Percentiles rank a stretch among this genome's conserved stretches.
phyloP scores from a whole-genome alignment of 176 grass and related monocot species.

The Typha latifolia region DNA sequence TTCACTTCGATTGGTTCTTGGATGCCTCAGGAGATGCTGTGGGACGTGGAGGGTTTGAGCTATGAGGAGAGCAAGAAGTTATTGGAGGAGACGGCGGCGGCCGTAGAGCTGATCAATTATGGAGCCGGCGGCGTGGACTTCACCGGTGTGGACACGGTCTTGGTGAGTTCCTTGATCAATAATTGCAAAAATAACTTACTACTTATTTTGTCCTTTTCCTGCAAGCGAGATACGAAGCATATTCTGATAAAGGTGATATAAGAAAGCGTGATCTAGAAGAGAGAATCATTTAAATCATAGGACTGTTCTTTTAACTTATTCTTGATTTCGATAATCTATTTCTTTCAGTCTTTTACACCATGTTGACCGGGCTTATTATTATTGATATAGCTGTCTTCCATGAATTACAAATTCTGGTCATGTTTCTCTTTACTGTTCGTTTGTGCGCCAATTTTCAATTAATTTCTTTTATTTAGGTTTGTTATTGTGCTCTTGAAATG shows the following conservation, averaged over 20 bases:
- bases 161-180: constrained; percentile 23
- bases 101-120: constrained; percentile 41
- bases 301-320: no score
- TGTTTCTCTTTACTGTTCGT: no score
- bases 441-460: no score
- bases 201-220: background rate
- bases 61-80: constrained; percentile 55
- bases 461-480: background rate
- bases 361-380: no score
- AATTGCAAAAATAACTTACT: no score
- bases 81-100: constrained; percentile 51
- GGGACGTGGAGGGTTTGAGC: constrained; percentile 40
- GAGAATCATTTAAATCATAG: no score
- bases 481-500: background rate
- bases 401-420: no score
- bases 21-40: constrained; percentile 42
- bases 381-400: no score
- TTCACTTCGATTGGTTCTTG: background rate
- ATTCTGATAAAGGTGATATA: no score
- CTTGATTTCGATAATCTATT: no score
- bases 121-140: constrained; percentile 53
- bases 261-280: no score
- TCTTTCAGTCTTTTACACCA: no score
- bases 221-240: background rate
- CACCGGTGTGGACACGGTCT: constrained; percentile 40